Conservation (phyloP, 176 grass and related monocot species). For the Avena sativa region DNA sequence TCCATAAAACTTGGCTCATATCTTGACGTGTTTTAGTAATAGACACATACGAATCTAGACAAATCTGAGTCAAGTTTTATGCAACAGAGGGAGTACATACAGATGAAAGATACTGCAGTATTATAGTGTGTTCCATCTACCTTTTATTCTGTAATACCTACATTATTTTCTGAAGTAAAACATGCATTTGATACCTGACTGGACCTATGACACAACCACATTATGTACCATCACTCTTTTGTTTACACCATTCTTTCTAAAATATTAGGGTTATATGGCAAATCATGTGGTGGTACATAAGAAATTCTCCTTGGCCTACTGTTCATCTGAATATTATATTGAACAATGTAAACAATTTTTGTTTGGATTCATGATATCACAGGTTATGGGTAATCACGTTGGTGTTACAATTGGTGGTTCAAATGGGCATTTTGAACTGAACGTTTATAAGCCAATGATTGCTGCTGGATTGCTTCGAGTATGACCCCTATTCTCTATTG, state of each 20-base stretch:
- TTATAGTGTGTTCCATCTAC: not conserved
- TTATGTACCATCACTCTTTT: not conserved
- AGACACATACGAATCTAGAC: too few species aligned
- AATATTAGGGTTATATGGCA: not conserved
- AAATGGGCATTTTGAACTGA: constrained; percentile 96
- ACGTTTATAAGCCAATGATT: constrained; percentile 95
- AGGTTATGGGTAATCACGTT: constrained; percentile 98
- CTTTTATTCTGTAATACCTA: constrained; percentile 12
- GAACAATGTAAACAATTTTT: not conserved
- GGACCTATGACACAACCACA: not conserved
- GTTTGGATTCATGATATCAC: constrained; percentile 38
- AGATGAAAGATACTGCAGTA: not conserved
- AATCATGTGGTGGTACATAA: not conserved
- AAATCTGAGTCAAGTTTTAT: too few species aligned
- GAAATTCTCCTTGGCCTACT: not conserved
- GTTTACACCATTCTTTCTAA: not conserved
- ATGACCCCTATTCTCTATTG: constrained; percentile 41
- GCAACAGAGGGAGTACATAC: not conserved
- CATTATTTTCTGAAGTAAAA: not conserved
- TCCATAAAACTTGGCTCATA: too few species aligned
- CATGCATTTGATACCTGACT: not conserved
- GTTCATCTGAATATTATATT: constrained; percentile 11
- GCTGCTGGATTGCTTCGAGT: constrained; percentile 88
- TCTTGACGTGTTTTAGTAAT: too few species aligned
- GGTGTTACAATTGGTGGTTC: constrained; percentile 87